These are phyloP conservation scores for Fragilaria radians DNA, from an alignment of 108 stramenopile species.

Conservation along the genomic window DNA sequence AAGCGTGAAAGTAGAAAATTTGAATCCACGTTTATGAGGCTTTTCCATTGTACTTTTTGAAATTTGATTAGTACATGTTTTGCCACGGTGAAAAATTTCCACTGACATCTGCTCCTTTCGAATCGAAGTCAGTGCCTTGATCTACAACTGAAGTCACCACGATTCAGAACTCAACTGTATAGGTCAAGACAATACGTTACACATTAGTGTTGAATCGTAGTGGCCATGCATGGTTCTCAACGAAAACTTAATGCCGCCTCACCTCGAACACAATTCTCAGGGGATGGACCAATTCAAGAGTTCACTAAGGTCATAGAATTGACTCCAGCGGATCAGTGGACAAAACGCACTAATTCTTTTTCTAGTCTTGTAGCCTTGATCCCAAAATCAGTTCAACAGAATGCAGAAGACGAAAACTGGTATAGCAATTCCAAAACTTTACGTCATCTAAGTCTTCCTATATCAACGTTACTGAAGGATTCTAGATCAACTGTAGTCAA, in stretches of 20 bases:
- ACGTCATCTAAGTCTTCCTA: slow-evolving; percentile 46
- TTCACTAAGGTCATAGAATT: slow-evolving; percentile 41
- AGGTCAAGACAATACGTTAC: too few species aligned
- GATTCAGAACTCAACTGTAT: too few species aligned
- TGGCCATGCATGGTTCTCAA: neutral
- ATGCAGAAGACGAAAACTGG: slow-evolving; percentile 32
- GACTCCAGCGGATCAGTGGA: slow-evolving; percentile 61
- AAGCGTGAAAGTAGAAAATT: too few species aligned
- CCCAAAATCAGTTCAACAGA: slow-evolving; percentile 34
- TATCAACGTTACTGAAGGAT: slow-evolving; percentile 55
- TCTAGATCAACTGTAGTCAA: slow-evolving; percentile 74
- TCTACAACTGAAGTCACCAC: too few species aligned
- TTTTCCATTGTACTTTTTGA: too few species aligned
- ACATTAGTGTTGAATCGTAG: neutral
- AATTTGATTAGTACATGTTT: too few species aligned
- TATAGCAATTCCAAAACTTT: slow-evolving; percentile 54
- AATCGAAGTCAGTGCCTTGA: too few species aligned
- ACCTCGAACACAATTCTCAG: slow-evolving; percentile 19
- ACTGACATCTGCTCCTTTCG: too few species aligned
- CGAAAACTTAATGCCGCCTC: slow-evolving; percentile 8
- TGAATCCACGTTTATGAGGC: too few species aligned
- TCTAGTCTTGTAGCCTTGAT: slow-evolving; percentile 37
- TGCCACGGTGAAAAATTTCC: too few species aligned
- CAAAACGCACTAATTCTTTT: slow-evolving; percentile 51
- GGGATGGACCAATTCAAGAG: slow-evolving; percentile 50